Conservation (phyloP, 1,284 basidiomycete species). For the Ceratobasidium theobromae region DNA sequence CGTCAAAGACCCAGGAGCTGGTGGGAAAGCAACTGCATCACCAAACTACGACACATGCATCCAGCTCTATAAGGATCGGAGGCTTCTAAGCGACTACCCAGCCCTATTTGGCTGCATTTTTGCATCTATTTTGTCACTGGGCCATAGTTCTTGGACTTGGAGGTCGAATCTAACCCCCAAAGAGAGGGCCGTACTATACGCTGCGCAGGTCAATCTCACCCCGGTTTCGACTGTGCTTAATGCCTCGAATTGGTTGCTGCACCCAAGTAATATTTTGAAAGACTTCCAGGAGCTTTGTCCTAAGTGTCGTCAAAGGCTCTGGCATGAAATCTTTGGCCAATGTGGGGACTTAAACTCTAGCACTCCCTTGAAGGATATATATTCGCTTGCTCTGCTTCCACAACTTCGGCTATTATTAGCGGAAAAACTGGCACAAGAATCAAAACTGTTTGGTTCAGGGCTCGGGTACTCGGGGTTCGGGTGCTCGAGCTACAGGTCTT, state of each 20-base stretch:
- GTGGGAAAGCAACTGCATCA: no score
- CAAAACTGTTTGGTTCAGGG: no score
- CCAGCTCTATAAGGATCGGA: not conserved
- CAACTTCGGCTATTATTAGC: no score
- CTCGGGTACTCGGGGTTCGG: no score
- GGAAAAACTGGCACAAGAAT: no score
- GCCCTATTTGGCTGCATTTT: not conserved
- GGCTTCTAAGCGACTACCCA: not conserved
- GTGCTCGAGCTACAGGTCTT: no score
- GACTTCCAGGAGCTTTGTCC: not conserved
- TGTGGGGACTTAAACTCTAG: not conserved
- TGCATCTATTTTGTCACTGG: not conserved
- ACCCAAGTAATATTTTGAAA: not conserved
- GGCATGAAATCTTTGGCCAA: not conserved
- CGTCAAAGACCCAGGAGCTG: not conserved
- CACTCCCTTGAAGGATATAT: not conserved
- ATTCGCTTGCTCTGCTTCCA: no score
- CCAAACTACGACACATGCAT: not conserved
- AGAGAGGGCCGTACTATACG: slow-evolving; percentile 3
- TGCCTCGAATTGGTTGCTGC: not conserved
- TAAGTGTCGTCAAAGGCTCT: not conserved
- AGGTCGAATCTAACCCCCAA: not conserved
- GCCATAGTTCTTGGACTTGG: not conserved
- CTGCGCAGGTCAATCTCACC: not conserved
- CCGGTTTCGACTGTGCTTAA: not conserved